Evolutionary conservation across 768 basidiomycete genomes (phyloP).

Genomic region (Suillus subluteus): DNA sequence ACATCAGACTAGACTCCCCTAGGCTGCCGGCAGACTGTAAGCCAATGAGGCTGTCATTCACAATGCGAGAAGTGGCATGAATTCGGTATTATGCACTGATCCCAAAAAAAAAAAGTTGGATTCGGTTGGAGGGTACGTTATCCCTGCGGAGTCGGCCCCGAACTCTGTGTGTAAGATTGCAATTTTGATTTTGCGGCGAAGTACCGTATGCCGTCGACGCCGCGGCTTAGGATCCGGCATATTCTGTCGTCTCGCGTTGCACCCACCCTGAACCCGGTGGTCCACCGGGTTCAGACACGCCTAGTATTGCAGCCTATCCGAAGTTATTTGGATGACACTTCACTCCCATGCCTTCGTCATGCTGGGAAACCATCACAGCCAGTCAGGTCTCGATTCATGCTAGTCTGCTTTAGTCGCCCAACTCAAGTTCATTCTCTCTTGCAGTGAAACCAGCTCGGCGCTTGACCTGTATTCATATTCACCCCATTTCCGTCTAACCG

Average conservation of each 20-base stretch:
- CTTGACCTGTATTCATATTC: slow-evolving; percentile 71
- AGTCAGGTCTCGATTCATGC: slow-evolving; percentile 27
- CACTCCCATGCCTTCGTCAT: slow-evolving; percentile 36
- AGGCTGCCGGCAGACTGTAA: neutral
- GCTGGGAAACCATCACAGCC: slow-evolving; percentile 26
- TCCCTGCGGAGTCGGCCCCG: neutral
- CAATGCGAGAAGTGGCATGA: neutral
- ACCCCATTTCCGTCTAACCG: slow-evolving; percentile 47
- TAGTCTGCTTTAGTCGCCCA: slow-evolving; percentile 23
- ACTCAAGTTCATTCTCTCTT: slow-evolving; percentile 55
- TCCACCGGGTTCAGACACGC: slow-evolving; percentile 17
- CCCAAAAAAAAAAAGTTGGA: too few species aligned
- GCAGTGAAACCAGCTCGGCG: slow-evolving; percentile 58
- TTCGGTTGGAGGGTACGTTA: neutral
- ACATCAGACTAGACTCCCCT: neutral
- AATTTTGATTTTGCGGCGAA: neutral
- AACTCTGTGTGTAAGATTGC: too few species aligned
- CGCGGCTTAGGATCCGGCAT: neutral
- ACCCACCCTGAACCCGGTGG: neutral
- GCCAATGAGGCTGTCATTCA: neutral
- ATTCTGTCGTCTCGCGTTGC: neutral
- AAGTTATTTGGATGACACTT: slow-evolving; percentile 33
- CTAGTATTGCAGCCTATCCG: slow-evolving; percentile 3
- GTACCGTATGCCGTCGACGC: neutral
- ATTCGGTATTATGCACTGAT: neutral